Base-by-base conservation (phyloP, 768 basidiomycete genomes). In the Mrakia frigida region DNA sequence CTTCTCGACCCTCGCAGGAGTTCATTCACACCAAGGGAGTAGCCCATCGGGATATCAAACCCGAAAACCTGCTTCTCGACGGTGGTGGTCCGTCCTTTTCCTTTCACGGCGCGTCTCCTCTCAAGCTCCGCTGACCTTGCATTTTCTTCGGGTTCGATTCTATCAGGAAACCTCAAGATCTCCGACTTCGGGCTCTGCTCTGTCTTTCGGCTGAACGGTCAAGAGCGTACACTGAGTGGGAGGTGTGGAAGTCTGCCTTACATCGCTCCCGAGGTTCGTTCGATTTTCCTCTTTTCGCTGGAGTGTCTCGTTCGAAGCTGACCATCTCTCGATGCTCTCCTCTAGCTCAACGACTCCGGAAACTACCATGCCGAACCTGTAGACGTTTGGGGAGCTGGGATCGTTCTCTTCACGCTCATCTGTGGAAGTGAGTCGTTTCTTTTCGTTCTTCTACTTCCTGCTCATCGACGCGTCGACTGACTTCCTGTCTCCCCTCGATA, bases 21-120 rank as follows among this genome's bases (percentile, higher is more conserved):
- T 96, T 92, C 83, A 90, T 98, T 41, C 95, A 98, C 81, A 82
- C 81, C 11, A 89, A 93, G 84, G 97, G 97, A 3, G 91, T 99
- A 28, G 95, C 93, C 80, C 97, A 99, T 82, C 89, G 97, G 52
- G 97, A 99, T 80, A 87, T 99, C 74, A 99, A 99, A 81, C 97
- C 97, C 0, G 97, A 99, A 83, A 99, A 99, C 79, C 82, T 98
- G 25, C 88, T 99, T 3, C 87, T 99, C 0, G 91, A 94, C 77
- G 88, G 87, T 0, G 88, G 89, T 2, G 95, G 95, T 70, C 86
- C 14, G 81, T 71, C 43, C 60, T 39, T 21, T 70, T 25, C 43
- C 41, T 4, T 50, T n/a, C n/a, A 46, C 60, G 46, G 31, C 25
- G 23, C 31, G 65, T 39, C 65, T 16, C 35, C 4, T 68, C 65